Evolutionary conservation across 1,284 basidiomycete species (phyloP).

Genomic region (Inonotus hispidus): DNA sequence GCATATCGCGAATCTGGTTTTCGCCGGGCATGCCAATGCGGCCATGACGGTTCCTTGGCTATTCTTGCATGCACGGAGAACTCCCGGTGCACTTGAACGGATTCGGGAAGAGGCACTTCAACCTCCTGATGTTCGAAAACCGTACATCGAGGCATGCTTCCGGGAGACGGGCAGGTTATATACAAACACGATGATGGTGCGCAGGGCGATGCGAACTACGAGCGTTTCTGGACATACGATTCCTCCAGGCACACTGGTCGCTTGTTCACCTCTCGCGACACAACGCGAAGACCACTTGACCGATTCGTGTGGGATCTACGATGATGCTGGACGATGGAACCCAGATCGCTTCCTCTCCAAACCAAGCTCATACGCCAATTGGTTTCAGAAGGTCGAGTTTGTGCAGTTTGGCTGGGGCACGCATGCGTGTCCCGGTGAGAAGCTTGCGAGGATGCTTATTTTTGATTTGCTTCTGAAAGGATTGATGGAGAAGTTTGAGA

Average conservation of each 20-base stretch:
- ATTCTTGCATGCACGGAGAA: constrained; percentile 13
- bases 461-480: constrained; percentile 9
- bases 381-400: constrained; percentile 15
- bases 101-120: constrained; percentile 7
- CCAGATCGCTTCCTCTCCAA: constrained; percentile 13
- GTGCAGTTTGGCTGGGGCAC: constrained; percentile 14
- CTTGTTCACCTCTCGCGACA: constrained; percentile 14
- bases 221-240: constrained; percentile 1
- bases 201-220: neutral
- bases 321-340: constrained; percentile 2
- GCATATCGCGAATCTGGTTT: constrained; percentile 12
- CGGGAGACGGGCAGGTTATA: constrained; percentile 16
- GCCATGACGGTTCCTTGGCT: constrained; percentile 16
- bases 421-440: constrained; percentile 16
- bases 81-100: constrained; percentile 11
- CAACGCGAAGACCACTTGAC: constrained; percentile 1
- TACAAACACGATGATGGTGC: constrained; percentile 13
- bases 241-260: constrained; percentile 8
- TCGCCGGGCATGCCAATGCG: constrained; percentile 15
- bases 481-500: constrained; percentile 16
- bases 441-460: constrained; percentile 10
- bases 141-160: constrained; percentile 14
- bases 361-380: constrained; percentile 5
- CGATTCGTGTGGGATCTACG: neutral
- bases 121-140: neutral